Percentiles rank a stretch among this genome's conserved stretches.
Conservation (phyloP, 2,329 filamentous ascomycete species). For the Fusarium multiceps region DNA sequence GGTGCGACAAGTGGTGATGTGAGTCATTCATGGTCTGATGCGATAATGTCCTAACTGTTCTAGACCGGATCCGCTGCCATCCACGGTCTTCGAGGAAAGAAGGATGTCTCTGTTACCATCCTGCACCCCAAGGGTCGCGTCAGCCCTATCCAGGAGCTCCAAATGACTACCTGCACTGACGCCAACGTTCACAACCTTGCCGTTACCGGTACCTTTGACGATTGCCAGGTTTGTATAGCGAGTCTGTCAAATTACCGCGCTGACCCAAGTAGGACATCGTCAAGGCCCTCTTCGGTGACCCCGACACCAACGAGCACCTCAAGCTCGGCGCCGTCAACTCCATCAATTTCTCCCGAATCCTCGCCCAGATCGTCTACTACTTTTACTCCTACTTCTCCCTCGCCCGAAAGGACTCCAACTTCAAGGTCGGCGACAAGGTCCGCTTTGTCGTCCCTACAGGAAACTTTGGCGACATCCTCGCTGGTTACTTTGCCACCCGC, state of each 20-base stretch:
- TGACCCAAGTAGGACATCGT: conserved; percentile 67
- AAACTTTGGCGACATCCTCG: conserved; percentile 93
- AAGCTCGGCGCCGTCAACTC: conserved; percentile 95
- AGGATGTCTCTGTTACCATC: conserved; percentile 97
- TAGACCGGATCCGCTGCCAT: conserved; percentile 91
- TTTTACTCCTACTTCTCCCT: conserved; percentile 94
- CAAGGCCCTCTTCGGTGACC: conserved; percentile 90
- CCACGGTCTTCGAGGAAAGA: conserved; percentile 93
- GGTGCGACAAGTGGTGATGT: conserved; percentile 84
- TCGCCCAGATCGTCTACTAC: conserved; percentile 98
- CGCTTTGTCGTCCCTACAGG: conserved; percentile 93
- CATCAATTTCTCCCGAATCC: conserved; percentile 95
- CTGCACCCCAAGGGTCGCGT: conserved; percentile 92
- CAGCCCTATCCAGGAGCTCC: conserved; percentile 90
- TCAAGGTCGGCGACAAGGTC: conserved; percentile 74
- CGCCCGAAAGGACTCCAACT: conserved; percentile 66
- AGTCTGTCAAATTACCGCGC: not conserved
- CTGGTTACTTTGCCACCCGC: conserved; percentile 89
- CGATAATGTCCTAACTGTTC: not conserved
- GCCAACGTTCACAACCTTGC: conserved; percentile 92
- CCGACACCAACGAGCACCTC: conserved; percentile 82
- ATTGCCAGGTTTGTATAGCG: conserved; percentile 76
- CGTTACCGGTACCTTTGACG: conserved; percentile 92
- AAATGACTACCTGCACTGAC: conserved; percentile 96
- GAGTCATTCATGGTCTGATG: conserved; percentile 7